Evolutionary conservation across 208 protist species (phyloP).

Genomic region (Leishmania arabica): DNA sequence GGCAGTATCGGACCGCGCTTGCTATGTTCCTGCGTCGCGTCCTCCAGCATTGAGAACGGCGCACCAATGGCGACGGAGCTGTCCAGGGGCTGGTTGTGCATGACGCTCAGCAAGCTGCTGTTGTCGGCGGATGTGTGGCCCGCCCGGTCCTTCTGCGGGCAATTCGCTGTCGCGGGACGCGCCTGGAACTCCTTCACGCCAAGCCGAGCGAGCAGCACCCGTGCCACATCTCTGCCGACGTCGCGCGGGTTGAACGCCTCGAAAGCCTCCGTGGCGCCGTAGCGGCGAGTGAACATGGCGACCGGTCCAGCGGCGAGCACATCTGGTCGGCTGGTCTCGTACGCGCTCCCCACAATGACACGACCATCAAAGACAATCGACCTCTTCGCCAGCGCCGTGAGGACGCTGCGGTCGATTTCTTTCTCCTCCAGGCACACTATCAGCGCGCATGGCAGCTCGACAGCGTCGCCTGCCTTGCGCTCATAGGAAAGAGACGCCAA

Average conservation of each 20-base stretch:
- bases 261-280: conserved; percentile 82
- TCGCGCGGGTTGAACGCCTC: conserved; percentile 87
- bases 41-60: conserved; percentile 35
- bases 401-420: conserved; percentile 89
- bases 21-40: conserved; percentile 5
- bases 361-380: conserved; percentile 94
- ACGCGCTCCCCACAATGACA: conserved; percentile 90
- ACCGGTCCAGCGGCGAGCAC: conserved; percentile 91
- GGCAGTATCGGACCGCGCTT: conserved; percentile 34
- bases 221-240: conserved; percentile 75
- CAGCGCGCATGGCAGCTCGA: conserved; percentile 84
- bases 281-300: conserved; percentile 92
- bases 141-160: background rate
- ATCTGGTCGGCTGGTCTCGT: conserved; percentile 81
- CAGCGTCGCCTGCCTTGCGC: conserved; percentile 52
- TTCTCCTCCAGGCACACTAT: conserved; percentile 89
- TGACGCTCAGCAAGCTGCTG: background rate
- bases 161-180: background rate
- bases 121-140: background rate
- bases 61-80: background rate
- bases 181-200: conserved; percentile 79
- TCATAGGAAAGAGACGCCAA: conserved; percentile 56
- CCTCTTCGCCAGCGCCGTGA: conserved; percentile 89
- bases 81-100: conserved; percentile 5
- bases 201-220: conserved; percentile 74